Conservation (phyloP, 83 land plant species). For the Thuja plicata region DNA sequence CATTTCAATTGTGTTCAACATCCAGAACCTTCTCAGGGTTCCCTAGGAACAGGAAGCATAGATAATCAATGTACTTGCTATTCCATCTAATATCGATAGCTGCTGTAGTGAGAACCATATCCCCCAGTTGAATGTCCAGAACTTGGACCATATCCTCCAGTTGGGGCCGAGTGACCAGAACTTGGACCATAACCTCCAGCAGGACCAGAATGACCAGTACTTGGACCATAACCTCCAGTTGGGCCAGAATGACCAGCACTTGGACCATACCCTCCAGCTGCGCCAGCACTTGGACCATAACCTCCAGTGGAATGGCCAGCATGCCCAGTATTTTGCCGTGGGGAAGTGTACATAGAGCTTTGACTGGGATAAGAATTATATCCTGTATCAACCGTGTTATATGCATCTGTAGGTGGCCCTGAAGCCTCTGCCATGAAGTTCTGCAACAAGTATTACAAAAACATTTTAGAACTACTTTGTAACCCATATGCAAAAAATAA, state of each 20-base stretch:
- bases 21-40: not conserved
- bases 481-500: not conserved
- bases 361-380: slow-evolving; percentile 47
- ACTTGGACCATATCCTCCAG: slow-evolving; percentile 31
- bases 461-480: not conserved
- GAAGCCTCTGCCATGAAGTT: slow-evolving; percentile 62
- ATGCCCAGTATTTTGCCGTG: slow-evolving; percentile 34
- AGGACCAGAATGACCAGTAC: slow-evolving; percentile 25
- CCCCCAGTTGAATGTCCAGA: slow-evolving; percentile 25
- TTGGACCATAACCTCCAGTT: slow-evolving; percentile 33
- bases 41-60: not conserved
- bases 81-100: slow-evolving; percentile 38
- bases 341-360: slow-evolving; percentile 42
- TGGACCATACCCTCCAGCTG: slow-evolving; percentile 32
- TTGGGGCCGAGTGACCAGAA: slow-evolving; percentile 21
- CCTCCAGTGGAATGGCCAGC: slow-evolving; percentile 28
- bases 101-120: slow-evolving; percentile 33
- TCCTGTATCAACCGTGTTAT: slow-evolving; percentile 44
- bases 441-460: slow-evolving; percentile 18
- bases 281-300: slow-evolving; percentile 23
- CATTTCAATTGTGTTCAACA: not conserved
- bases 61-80: not conserved
- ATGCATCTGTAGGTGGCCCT: slow-evolving; percentile 22
- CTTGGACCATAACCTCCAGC: slow-evolving; percentile 36
- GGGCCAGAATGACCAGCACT: slow-evolving; percentile 28